Evolutionary conservation across 2,329 filamentous ascomycete genomes (phyloP).

Genomic region (Aspergillus pseudoterreus): DNA sequence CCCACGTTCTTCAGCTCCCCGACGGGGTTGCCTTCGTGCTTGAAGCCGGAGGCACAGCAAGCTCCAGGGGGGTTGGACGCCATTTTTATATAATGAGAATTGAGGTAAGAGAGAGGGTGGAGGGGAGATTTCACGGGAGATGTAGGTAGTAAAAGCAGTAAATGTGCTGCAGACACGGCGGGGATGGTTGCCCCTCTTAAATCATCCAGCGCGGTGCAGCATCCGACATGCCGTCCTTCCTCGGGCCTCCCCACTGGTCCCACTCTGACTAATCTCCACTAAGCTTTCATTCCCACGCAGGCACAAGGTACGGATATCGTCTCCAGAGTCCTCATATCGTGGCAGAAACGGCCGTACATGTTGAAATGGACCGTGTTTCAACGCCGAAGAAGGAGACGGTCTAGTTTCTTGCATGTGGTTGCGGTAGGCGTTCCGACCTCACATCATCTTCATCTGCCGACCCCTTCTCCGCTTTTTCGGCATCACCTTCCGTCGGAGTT

Average conservation of each 20-base stretch:
- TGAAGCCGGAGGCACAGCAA: conserved; percentile 49
- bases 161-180: not conserved
- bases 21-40: conserved; percentile 48
- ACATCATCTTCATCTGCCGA: not conserved
- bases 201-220: not conserved
- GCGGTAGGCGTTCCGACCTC: not conserved
- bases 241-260: not conserved
- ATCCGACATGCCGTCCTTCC: not conserved
- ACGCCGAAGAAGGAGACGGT: no score
- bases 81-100: conserved; percentile 34
- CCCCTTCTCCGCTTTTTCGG: not conserved
- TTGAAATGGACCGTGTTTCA: not conserved
- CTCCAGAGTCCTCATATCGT: no score
- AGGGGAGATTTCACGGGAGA: not conserved
- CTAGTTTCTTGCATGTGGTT: not conserved
- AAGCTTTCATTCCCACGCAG: not conserved
- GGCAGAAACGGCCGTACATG: not conserved
- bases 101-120: not conserved
- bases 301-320: not conserved
- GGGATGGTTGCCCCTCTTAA: not conserved
- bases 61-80: conserved; percentile 48
- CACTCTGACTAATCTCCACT: not conserved
- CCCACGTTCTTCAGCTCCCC: conserved; percentile 48
- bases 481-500: not conserved
- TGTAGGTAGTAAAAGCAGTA: not conserved